phyloP scores from a whole-genome alignment of 305 asterid genomes.

The Fraxinus velutina region DNA sequence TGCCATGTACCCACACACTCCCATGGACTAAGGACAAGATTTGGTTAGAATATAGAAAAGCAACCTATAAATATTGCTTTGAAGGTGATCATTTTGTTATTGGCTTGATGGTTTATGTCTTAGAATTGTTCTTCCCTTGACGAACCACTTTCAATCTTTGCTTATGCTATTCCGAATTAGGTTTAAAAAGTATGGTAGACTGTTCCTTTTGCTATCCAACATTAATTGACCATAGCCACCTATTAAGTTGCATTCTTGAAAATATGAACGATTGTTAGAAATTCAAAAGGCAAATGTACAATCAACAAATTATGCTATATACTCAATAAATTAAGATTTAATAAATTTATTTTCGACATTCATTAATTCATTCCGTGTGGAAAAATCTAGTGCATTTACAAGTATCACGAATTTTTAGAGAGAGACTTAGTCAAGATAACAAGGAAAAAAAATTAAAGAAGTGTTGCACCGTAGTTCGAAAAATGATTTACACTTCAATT shows the following conservation, averaged over 20 bases:
- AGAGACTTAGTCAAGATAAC: background rate
- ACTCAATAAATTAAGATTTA: background rate
- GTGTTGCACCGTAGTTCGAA: background rate
- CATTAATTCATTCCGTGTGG: no score
- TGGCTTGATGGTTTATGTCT: no score
- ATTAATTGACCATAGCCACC: background rate
- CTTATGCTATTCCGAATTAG: no score
- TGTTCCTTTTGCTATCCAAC: no score
- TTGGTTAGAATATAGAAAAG: background rate
- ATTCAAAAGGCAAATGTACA: background rate
- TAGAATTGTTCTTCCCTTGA: no score
- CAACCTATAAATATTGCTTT: background rate
- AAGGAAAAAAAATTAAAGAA: background rate
- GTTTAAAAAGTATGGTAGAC: no score
- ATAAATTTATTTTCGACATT: no score
- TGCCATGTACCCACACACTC: background rate
- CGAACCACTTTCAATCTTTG: no score
- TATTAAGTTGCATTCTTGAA: background rate
- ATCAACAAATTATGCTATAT: background rate
- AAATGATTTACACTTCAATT: no score
- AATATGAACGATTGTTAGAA: no score
- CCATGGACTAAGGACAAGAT: background rate
- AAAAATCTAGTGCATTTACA: background rate
- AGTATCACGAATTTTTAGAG: background rate
- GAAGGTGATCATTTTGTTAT: no score